Evolutionary conservation across 192 early-diverging fungal species (phyloP), one percentile per base, ranked within the genome.

Genomic region (Dissophora globulifera): DNA sequence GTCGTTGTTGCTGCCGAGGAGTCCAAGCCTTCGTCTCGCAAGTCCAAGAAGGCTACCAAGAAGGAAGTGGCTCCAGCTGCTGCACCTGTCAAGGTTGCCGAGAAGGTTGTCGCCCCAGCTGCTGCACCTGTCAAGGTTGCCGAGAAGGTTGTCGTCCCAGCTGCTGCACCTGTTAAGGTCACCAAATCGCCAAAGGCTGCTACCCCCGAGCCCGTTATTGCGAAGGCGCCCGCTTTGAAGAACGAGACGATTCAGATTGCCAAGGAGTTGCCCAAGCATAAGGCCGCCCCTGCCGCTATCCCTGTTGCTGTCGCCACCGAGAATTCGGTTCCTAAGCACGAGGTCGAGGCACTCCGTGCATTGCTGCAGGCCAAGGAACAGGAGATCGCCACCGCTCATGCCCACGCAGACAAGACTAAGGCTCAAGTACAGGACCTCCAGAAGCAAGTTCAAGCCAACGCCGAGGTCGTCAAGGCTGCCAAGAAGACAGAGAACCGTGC

Each of bases 401-500:
- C 46, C 23, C 57, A 65, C 3, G 20, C 32, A 4, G 55, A 47
- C 11, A 70, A 79, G 45, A 19, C 19, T 31, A 61, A 71, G 53
- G 20, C 50, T 25, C 61, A 71, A 38, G 30, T 71, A 20, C 50
- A 70, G 33, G 62, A 60, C 23, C 51, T 79, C 15, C 55, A 69
- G 50, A 55, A 79, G 50, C 55, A 71, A 12, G 31, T 76, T 38
- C 38, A 67, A 26, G 69, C 68, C 38, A 59, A 71, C 22, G 62
- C 62, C 7, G 60, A 66, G 3, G 19, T 64, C 38, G 62, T 65
- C 31, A 71, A 67, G 57, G 47, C 58, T 23, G 72, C 67, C 56
- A 70, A 65, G 55, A 68, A 76, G 58, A 64, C 63, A 38, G 78
- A 82, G 30, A 78, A 40, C 42, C 64, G 64, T 35, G 81, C 69